phyloP scores from a whole-genome alignment of 2,329 filamentous ascomycete species.

The Trichoderma cornu-damae region DNA sequence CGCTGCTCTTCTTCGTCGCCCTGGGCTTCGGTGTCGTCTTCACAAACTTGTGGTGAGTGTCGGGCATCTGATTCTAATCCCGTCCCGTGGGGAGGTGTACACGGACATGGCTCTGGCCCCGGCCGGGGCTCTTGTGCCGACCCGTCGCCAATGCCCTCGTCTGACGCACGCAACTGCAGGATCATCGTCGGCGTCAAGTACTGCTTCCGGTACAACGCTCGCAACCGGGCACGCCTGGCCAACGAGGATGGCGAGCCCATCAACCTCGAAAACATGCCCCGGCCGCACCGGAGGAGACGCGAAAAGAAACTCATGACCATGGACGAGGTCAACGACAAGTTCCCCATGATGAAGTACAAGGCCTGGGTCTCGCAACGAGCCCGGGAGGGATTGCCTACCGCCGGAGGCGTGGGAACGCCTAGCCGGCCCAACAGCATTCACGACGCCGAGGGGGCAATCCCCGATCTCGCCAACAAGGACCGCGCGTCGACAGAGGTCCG shows the following conservation, averaged over 20 bases:
- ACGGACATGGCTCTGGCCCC: neutral
- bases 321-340: conserved; percentile 97
- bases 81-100: too few species aligned
- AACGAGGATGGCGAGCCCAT: conserved; percentile 84
- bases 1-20: conserved; percentile 76
- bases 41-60: conserved; percentile 88
- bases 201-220: conserved; percentile 96
- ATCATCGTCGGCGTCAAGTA: conserved; percentile 99
- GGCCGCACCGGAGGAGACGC: conserved; percentile 76
- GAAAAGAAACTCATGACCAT: conserved; percentile 99
- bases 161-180: conserved; percentile 52
- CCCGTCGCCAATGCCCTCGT: neutral
- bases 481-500: conserved; percentile 42
- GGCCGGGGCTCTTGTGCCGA: neutral
- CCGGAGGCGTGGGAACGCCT: conserved; percentile 73
- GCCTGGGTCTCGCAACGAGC: conserved; percentile 82
- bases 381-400: conserved; percentile 74
- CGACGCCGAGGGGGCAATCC: conserved; percentile 55
- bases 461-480: conserved; percentile 41
- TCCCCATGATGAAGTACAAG: conserved; percentile 95
- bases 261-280: conserved; percentile 76
- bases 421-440: conserved; percentile 71
- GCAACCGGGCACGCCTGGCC: conserved; percentile 73
- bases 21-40: conserved; percentile 97
- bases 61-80: too few species aligned